A percentile compares a stretch with the other conserved stretches of the same genome.
Conservation (phyloP, 2,329 filamentous ascomycete species). For the Pseudogymnoascus sp. region DNA sequence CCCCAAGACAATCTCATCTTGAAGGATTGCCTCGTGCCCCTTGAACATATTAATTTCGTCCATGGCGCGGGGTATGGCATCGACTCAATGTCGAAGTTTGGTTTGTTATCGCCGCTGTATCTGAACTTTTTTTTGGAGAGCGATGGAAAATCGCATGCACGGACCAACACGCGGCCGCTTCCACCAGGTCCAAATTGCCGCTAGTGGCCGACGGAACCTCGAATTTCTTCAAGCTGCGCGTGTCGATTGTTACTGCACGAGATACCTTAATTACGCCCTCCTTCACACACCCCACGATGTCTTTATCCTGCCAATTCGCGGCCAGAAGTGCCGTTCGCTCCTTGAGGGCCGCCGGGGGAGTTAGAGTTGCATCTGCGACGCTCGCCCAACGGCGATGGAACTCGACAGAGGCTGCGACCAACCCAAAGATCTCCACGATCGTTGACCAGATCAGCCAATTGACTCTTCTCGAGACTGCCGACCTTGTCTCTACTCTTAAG, state of each 20-base stretch:
- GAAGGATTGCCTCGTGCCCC: constrained; percentile 51
- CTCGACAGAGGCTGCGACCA: constrained; percentile 69
- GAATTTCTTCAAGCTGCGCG: constrained; percentile 14
- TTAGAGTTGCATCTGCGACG: constrained; percentile 42
- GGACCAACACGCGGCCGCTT: constrained; percentile 7
- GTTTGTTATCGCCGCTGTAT: constrained; percentile 13
- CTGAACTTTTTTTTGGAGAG: constrained; percentile 14
- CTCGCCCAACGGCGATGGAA: constrained; percentile 64
- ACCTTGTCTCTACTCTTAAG: constrained; percentile 92
- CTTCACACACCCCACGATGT: constrained; percentile 44
- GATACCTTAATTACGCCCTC: constrained; percentile 13
- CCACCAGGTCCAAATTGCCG: constrained; percentile 12
- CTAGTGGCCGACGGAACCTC: constrained; percentile 12
- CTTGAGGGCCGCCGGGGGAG: constrained; percentile 44
- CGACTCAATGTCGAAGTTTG: constrained; percentile 16
- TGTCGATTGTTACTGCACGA: constrained; percentile 5
- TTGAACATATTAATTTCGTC: constrained; percentile 48
- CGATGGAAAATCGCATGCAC: constrained; percentile 10
- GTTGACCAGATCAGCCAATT: constrained; percentile 99
- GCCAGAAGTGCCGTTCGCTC: constrained; percentile 60
- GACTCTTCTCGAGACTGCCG: constrained; percentile 94
- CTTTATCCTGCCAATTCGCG: constrained; percentile 56
- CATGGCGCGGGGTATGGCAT: constrained; percentile 37
- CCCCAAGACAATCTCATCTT: constrained; percentile 47
- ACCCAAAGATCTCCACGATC: constrained; percentile 89